Percentiles rank a stretch among this genome's conserved stretches.
These are phyloP conservation scores for Seiridium unicorne DNA, from an alignment of 2,329 filamentous ascomycete genomes.

Conservation along the genomic window DNA sequence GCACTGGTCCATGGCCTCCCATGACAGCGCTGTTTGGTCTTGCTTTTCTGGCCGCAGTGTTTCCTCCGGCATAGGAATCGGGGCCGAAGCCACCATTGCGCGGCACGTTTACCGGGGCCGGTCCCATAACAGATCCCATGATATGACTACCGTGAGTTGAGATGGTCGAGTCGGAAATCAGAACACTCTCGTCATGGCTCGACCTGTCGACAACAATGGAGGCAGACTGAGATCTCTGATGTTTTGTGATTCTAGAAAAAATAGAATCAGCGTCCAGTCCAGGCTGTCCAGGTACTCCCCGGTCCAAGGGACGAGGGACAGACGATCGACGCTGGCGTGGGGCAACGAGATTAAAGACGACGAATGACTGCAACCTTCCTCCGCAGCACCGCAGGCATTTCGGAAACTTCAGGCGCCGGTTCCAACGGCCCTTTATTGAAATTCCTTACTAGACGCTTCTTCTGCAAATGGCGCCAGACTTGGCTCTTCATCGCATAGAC, in stretches of 20 bases:
- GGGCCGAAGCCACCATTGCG: constrained; percentile 13
- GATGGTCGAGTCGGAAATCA: constrained; percentile 14
- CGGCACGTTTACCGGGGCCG: constrained; percentile 15
- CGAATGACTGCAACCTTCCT: background rate
- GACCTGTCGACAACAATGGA: constrained; percentile 16
- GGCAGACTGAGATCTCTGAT: constrained; percentile 23
- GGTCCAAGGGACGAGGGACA: background rate
- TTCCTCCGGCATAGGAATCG: constrained; percentile 15
- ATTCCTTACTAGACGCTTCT: background rate
- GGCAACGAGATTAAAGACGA: constrained; percentile 9
- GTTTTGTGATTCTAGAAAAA: constrained; percentile 18
- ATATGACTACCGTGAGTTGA: constrained; percentile 5
- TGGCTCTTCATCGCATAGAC: background rate
- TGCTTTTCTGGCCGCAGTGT: constrained; percentile 10
- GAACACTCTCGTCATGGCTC: constrained; percentile 19
- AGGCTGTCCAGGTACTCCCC: background rate
- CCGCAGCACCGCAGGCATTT: background rate
- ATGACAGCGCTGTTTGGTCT: constrained; percentile 16
- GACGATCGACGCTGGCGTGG: constrained; percentile 6
- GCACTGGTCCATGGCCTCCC: constrained; percentile 12
- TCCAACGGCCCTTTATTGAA: background rate
- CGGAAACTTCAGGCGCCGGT: background rate
- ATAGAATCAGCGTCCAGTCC: constrained; percentile 4
- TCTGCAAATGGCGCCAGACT: background rate
- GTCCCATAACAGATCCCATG: constrained; percentile 19